These are phyloP conservation scores for Paecilomyces fulvus DNA, from an alignment of 2,329 filamentous ascomycete genomes.

Conservation along the genomic window DNA sequence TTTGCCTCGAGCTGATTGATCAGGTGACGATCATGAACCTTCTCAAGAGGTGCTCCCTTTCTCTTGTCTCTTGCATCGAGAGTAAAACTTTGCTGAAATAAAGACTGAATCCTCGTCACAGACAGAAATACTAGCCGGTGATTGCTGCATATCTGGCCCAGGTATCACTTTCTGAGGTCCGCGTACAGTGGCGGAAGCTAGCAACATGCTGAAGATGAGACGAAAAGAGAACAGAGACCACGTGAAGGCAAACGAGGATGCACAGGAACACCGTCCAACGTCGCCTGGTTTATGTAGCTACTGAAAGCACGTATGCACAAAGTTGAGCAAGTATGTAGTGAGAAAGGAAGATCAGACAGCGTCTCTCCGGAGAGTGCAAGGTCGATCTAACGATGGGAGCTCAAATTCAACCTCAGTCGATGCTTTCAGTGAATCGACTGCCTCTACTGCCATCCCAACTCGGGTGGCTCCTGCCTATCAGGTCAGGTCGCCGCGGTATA, in stretches of 20 bases:
- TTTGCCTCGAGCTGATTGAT: background rate
- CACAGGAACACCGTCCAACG: background rate
- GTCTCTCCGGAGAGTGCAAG: background rate
- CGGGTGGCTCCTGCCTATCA: constrained; percentile 34
- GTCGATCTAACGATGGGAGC: background rate
- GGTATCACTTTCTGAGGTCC: background rate
- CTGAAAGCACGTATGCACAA: background rate
- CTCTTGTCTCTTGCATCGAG: background rate
- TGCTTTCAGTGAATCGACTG: constrained; percentile 36
- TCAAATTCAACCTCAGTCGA: constrained; percentile 4
- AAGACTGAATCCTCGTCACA: background rate
- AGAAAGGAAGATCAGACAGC: background rate
- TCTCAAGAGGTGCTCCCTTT: background rate
- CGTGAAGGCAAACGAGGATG: background rate
- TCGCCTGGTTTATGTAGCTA: no score
- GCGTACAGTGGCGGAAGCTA: background rate
- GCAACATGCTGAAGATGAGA: background rate
- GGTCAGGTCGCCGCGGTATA: constrained; percentile 25
- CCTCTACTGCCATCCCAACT: constrained; percentile 37
- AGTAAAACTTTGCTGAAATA: background rate
- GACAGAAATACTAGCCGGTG: background rate
- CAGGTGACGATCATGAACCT: background rate
- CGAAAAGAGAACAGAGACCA: background rate
- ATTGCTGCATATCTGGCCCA: background rate
- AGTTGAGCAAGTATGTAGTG: background rate